These are phyloP conservation scores for Narthecium ossifragum DNA, from an alignment of 106 monocot species.

Conservation along the genomic window DNA sequence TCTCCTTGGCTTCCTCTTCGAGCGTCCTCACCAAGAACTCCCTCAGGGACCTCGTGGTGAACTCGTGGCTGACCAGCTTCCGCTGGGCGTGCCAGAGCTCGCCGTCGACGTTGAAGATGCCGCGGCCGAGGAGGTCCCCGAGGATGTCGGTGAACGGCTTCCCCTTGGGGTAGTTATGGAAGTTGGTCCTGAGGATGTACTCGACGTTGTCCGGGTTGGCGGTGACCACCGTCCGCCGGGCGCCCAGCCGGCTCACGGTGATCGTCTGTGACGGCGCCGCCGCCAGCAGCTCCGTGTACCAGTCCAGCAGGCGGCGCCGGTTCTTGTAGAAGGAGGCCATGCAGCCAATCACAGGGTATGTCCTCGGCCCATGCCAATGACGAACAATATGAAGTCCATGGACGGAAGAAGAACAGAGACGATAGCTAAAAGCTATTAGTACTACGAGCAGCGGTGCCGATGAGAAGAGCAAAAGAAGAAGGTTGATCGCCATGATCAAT, in stretches of 20 bases:
- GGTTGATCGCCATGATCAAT: no score
- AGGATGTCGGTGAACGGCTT: slow-evolving; percentile 26
- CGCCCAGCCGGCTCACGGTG: slow-evolving; percentile 13
- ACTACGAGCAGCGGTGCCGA: no score
- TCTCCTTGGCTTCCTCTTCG: slow-evolving; percentile 1
- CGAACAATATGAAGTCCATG: no score
- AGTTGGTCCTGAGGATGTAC: slow-evolving; percentile 31
- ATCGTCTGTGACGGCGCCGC: slow-evolving; percentile 36
- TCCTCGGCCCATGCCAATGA: slow-evolving; percentile 19
- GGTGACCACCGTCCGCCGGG: slow-evolving; percentile 28
- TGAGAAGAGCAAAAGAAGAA: no score
- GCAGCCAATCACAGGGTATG: slow-evolving; percentile 28
- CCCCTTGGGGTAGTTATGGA: slow-evolving; percentile 48
- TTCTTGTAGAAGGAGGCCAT: slow-evolving; percentile 23
- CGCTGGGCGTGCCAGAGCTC: slow-evolving; percentile 33
- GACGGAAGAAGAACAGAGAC: no score
- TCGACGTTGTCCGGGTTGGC: slow-evolving; percentile 41
- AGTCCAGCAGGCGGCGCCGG: slow-evolving; percentile 30
- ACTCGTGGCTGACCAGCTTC: slow-evolving; percentile 38
- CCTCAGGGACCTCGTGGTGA: slow-evolving; percentile 26
- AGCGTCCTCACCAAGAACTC: slow-evolving; percentile 13
- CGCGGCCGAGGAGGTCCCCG: slow-evolving; percentile 34
- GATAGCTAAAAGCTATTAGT: no score
- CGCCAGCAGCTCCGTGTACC: slow-evolving; percentile 49
- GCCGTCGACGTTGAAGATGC: slow-evolving; percentile 46